These are phyloP conservation scores for Aspergillus sp. DNA, from an alignment of 2,329 filamentous ascomycete species.

Conservation along the genomic window DNA sequence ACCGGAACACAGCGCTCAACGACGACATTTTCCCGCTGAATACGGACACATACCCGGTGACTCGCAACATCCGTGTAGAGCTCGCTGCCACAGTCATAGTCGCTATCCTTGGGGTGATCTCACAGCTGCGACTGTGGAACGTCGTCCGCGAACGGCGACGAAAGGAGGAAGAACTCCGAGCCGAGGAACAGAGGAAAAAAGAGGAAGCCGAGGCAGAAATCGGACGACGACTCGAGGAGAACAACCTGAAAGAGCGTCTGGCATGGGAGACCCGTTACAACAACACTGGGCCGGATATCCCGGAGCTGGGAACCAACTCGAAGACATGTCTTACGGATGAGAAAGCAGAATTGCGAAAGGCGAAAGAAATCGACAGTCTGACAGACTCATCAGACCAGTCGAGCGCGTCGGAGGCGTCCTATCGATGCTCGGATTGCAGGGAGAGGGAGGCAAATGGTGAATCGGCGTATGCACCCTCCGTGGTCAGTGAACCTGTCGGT, in stretches of 20 bases:
- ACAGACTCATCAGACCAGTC: slow-evolving; percentile 8
- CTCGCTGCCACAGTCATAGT: slow-evolving; percentile 74
- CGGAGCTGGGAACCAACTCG: slow-evolving; percentile 22
- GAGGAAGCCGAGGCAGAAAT: slow-evolving; percentile 66
- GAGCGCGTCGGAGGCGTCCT: slow-evolving; percentile 9
- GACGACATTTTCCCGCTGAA: slow-evolving; percentile 73
- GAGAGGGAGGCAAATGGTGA: slow-evolving; percentile 13
- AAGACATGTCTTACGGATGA: slow-evolving; percentile 12
- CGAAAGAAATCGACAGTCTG: slow-evolving; percentile 22
- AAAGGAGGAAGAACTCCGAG: slow-evolving; percentile 44
- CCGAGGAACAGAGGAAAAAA: slow-evolving; percentile 55
- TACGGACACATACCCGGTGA: slow-evolving; percentile 77
- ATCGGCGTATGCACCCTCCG: slow-evolving; percentile 10
- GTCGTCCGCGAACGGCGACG: slow-evolving; percentile 60
- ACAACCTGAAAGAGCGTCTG: slow-evolving; percentile 42
- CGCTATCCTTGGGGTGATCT: slow-evolving; percentile 71
- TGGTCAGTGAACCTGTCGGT: slow-evolving; percentile 5
- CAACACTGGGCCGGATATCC: slow-evolving; percentile 39
- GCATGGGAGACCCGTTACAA: slow-evolving; percentile 79
- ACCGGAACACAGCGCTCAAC: slow-evolving; percentile 59
- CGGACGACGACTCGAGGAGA: slow-evolving; percentile 57
- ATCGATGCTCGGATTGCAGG: slow-evolving; percentile 19
- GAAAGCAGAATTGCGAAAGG: slow-evolving; percentile 19
- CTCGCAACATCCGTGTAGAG: slow-evolving; percentile 81
- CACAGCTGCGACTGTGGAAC: slow-evolving; percentile 83